Conservation (phyloP, 2,329 filamentous ascomycete genomes). For the Tolypocladium sp. region DNA sequence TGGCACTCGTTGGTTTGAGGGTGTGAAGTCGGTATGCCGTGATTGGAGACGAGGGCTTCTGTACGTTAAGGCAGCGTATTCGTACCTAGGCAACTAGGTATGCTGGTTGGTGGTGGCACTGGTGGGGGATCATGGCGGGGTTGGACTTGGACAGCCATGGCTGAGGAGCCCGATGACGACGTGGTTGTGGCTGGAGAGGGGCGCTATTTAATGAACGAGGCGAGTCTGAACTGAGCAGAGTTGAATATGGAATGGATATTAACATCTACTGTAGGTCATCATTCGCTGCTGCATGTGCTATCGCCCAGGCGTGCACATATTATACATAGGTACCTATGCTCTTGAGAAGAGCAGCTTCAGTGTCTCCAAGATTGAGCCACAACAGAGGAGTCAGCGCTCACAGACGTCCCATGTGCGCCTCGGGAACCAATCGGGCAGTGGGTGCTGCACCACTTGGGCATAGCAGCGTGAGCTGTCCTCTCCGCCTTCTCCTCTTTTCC, state of each 20-base stretch:
- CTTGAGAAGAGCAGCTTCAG: background rate
- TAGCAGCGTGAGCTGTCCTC: background rate
- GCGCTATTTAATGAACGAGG: background rate
- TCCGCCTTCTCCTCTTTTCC: background rate
- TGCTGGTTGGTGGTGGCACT: background rate
- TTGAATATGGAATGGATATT: background rate
- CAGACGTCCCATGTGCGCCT: background rate
- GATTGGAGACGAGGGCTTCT: background rate
- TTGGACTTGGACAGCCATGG: background rate
- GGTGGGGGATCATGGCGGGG: background rate
- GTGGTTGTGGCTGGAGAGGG: background rate
- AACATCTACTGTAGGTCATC: background rate
- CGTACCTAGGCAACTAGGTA: background rate
- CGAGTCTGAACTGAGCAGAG: background rate
- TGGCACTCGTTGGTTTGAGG: background rate
- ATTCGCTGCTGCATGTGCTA: background rate
- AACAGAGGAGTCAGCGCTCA: background rate
- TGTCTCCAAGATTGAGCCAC: background rate
- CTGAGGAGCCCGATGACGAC: background rate
- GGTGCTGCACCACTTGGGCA: background rate
- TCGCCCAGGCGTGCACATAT: background rate
- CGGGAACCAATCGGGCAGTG: background rate
- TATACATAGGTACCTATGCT: too few relatives aligned
- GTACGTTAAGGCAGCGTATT: background rate
- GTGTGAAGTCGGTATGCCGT: background rate